These are phyloP conservation scores for Ilyonectria mors-panacis DNA, from an alignment of 2,329 filamentous ascomycete species.

Conservation along the genomic window DNA sequence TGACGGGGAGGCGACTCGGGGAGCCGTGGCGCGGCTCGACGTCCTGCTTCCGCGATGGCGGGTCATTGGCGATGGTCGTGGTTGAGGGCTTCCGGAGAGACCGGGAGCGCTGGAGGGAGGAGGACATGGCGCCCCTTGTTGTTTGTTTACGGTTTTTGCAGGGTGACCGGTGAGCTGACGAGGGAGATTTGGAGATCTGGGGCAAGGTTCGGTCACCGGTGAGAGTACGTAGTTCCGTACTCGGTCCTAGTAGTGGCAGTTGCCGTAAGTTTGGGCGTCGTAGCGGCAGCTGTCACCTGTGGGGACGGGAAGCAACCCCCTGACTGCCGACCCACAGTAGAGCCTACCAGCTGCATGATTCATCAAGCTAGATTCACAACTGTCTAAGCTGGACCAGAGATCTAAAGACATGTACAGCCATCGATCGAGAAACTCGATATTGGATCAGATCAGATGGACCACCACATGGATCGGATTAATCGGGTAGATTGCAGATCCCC, in stretches of 20 bases:
- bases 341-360: neutral
- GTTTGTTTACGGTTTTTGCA: conserved; percentile 11
- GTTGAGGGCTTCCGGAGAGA: conserved; percentile 63
- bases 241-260: neutral
- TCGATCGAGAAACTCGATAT: neutral
- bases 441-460: neutral
- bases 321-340: neutral
- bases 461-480: neutral
- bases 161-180: conserved; percentile 1
- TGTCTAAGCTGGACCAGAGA: neutral
- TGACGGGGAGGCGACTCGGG: conserved; percentile 66
- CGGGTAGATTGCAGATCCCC: neutral
- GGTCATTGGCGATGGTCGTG: conserved; percentile 36
- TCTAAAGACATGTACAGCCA: neutral
- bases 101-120: conserved; percentile 62
- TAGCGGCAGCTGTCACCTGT: neutral
- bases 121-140: conserved; percentile 56
- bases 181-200: conserved; percentile 18
- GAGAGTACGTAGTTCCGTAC: neutral
- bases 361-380: neutral
- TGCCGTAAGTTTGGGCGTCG: neutral
- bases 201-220: neutral
- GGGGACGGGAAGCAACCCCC: neutral
- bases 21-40: conserved; percentile 57
- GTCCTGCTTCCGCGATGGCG: conserved; percentile 28